Conservation (phyloP, 768 basidiomycete genomes). For the Clitopilus hobsonii region DNA sequence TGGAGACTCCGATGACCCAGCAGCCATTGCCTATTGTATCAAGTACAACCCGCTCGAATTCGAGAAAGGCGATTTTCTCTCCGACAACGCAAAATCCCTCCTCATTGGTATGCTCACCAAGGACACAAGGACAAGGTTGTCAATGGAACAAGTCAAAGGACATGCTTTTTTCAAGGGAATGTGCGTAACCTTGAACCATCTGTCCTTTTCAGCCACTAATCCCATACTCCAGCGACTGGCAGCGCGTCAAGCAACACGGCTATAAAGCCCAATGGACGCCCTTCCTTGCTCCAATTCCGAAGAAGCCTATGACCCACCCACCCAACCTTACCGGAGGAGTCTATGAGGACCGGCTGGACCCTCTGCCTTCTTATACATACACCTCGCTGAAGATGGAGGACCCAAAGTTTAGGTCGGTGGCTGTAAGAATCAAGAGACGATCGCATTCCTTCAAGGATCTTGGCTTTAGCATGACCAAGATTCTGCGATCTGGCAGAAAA, state of each 20-base stretch:
- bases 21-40: neutral
- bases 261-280: slow-evolving; percentile 7
- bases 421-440: neutral
- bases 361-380: neutral
- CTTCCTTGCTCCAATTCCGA: slow-evolving; percentile 6
- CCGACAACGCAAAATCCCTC: neutral
- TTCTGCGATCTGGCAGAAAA: neutral
- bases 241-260: slow-evolving; percentile 3
- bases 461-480: neutral
- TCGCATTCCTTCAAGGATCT: neutral
- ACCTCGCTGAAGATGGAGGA: neutral
- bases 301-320: neutral
- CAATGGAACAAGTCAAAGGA: slow-evolving; percentile 2
- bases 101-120: slow-evolving; percentile 1
- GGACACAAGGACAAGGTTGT: neutral
- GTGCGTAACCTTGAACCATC: neutral
- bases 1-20: neutral
- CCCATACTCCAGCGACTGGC: slow-evolving; percentile 7
- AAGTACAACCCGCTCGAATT: neutral
- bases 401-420: neutral
- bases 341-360: neutral
- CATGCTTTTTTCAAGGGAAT: slow-evolving; percentile 2
- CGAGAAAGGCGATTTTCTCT: neutral
- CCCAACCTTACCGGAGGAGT: neutral
- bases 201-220: neutral